Evolutionary conservation across 352 stramenopile species (phyloP), one percentile per base, ranked within the genome.

Genomic region (Globisporangium spiculum): DNA sequence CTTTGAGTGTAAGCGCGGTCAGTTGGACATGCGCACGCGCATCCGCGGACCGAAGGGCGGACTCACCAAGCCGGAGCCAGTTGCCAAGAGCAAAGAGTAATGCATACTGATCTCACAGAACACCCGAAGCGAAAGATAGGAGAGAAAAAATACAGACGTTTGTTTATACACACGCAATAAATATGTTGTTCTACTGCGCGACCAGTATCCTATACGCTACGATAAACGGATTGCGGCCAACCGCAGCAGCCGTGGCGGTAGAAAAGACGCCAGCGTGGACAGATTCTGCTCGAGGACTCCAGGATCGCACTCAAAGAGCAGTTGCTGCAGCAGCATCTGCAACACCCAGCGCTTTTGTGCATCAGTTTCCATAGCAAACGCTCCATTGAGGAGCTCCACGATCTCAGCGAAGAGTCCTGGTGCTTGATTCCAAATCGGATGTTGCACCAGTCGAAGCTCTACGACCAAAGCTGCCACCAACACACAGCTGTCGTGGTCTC

Each of bases 1-100:
- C 70, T 94, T 94, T 71, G 86, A 94, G 74, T 94, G 86, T 78
- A 93, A 90, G 67, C 86, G 86, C 24, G 86, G 86, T 26, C 86
- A 94, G 26, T 61, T 94, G 63, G 86, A 94, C 65, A 94, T 94
- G 86, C 81, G 86, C n/a, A 88, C 86, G 65, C 79, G 86, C 26
- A 90, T 94, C 53, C 84, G 84, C 52, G 86, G 86, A 0, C 86
- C 86, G 8, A 93, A 94, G 70, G 86, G 86, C 66, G 86, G 86
- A 30, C 76, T 82, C 64, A 81, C 74, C 16, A 90, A 90, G 65
- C 73, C 75, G 5, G 66, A 66, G 26, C 58, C 59, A 57, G 48
- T 66, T 36, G 48, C 26, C 26, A 76, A 50, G 73, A 78, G 5
- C 34, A 60, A 63, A 27, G 52, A 68, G 24, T 32, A 68, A 27